phyloP scores from a whole-genome alignment of 345 rosid genomes.

The Atalantia buxifolia region DNA sequence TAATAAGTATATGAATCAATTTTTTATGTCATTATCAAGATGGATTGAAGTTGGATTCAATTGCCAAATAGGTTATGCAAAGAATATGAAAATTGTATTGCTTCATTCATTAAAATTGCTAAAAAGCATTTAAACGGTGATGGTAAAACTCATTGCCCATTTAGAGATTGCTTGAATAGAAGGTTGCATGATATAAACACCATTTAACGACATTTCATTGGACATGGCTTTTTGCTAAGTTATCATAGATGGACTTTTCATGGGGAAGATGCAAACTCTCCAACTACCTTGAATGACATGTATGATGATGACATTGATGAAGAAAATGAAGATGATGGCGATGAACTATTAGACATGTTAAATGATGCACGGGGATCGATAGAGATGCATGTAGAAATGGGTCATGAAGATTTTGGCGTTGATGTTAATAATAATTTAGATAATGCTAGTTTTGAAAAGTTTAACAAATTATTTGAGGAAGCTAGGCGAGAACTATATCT shows the following conservation, averaged over 20 bases:
- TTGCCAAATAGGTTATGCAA: not conserved
- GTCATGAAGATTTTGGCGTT: not conserved
- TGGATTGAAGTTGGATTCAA: not conserved
- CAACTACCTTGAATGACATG: too few relatives aligned
- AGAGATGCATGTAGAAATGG: not conserved
- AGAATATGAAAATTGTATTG: not conserved
- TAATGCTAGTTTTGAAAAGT: not conserved
- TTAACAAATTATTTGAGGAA: not conserved
- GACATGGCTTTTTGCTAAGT: not conserved
- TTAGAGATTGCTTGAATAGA: not conserved
- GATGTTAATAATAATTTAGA: not conserved
- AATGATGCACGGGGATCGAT: not conserved
- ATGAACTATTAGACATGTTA: not conserved
- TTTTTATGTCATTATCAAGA: not conserved
- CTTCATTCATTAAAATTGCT: not conserved
- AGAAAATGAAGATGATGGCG: not conserved
- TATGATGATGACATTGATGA: too few relatives aligned
- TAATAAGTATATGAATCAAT: too few relatives aligned
- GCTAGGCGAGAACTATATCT: not conserved
- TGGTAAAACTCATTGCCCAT: not conserved
- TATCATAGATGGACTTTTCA: not conserved
- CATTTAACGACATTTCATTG: not conserved
- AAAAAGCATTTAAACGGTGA: not conserved
- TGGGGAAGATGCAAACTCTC: not conserved
- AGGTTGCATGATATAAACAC: not conserved